Evolutionary conservation across 768 basidiomycete species (phyloP), one percentile per base, ranked within the genome.

Genomic region (Lactarius hatsudake): DNA sequence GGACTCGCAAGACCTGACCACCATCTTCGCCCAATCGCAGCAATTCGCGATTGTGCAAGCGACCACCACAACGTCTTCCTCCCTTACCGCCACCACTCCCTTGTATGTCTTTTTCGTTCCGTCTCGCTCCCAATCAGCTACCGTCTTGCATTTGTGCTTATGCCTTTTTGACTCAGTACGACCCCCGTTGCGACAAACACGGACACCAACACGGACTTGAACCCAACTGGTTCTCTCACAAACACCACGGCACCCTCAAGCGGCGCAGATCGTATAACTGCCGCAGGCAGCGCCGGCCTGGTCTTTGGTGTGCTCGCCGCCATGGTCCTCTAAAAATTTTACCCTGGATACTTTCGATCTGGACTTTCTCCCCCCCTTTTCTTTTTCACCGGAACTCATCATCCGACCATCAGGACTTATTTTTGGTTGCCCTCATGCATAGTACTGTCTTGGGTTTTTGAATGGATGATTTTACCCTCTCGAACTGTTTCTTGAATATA

Each of bases 21-120:
- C 77, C 60, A 86, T 94, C 70, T 81, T 86, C 62, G 91, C 92
- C 45, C 91, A 95, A 77, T 93, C 91, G 20, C 61, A 64, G 32
- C 74, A 84, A 63, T 95, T 94, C 76, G 77, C 74, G 72, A 85
- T 87, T 74, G 75, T 75, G 51, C 61, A 71, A 40, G 59, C 36
- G 34, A 62, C 76, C 7, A 57, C 68, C 18, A 59, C 67, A 8
- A 51, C 72, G 2, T 63, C 75, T 38, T 12, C 54, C 1, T 48
- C 66, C 9, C 40, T 17, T 1, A 32, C 51, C 40, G 3, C 40
- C 13, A 38, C 42, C 5, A 10, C 51, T 13, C 13, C 40, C 42
- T 3, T 15, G 51, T 62, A 64, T 4, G 43, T 60, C 20, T 48
- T 43, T 53, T 57, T 36, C 32, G 36, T 34, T 59, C 56, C 7